Evolutionary conservation across 768 basidiomycete species (phyloP).

Genomic region (Hypholoma sublateritium): DNA sequence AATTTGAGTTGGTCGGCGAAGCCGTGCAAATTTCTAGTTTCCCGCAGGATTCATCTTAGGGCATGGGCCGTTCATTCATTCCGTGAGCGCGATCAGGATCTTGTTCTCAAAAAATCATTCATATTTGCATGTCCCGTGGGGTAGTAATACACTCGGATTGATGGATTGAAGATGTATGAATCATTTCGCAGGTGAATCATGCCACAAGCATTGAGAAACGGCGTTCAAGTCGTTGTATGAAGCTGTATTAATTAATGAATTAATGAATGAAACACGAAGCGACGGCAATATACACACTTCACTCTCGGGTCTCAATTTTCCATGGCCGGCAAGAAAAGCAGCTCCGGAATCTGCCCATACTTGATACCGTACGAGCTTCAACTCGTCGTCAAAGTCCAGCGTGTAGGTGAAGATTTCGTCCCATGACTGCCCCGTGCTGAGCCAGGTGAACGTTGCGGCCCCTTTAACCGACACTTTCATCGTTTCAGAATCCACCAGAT

Average conservation of each 20-base stretch:
- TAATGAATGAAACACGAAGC: not conserved
- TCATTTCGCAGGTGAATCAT: not conserved
- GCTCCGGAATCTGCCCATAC: slow-evolving; percentile 72
- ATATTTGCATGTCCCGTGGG: not conserved
- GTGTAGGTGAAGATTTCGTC: slow-evolving; percentile 60
- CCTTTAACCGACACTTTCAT: slow-evolving; percentile 57
- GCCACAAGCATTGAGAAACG: too few species aligned
- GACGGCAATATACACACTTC: not conserved
- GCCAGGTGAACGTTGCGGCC: slow-evolving; percentile 56
- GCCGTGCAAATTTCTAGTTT: slow-evolving; percentile 39
- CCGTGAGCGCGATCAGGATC: not conserved
- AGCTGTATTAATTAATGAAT: not conserved
- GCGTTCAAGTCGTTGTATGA: not conserved
- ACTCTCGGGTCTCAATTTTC: slow-evolving; percentile 37
- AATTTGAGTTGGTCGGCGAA: slow-evolving; percentile 43
- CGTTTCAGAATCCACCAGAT: slow-evolving; percentile 49
- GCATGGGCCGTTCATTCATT: not conserved
- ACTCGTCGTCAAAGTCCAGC: slow-evolving; percentile 57
- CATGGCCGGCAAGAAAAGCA: slow-evolving; percentile 56
- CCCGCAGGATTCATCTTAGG: slow-evolving; percentile 29
- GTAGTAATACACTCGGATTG: not conserved
- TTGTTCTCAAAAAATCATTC: not conserved
- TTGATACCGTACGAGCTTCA: slow-evolving; percentile 58
- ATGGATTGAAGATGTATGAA: not conserved
- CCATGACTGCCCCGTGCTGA: slow-evolving; percentile 52